A percentile compares a stretch with the other conserved stretches of the same genome.
These are phyloP conservation scores for Colletotrichum endophyticum DNA, from an alignment of 2,329 filamentous ascomycete genomes.

Conservation along the genomic window DNA sequence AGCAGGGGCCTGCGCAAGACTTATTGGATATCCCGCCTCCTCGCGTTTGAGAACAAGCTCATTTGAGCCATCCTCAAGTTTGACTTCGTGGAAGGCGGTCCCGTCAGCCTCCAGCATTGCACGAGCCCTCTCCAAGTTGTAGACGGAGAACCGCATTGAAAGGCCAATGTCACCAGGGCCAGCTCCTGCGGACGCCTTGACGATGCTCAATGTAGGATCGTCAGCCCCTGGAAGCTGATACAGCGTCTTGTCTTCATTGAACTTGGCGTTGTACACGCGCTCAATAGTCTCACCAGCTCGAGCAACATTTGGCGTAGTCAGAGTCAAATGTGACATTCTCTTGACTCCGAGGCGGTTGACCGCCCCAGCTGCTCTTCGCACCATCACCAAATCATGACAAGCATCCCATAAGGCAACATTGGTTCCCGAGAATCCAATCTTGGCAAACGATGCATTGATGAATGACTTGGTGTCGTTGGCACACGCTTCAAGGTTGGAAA, in stretches of 20 bases:
- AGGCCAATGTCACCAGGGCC: neutral
- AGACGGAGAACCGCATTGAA: neutral
- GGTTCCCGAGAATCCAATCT: neutral
- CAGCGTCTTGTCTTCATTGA: neutral
- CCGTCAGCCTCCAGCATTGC: neutral
- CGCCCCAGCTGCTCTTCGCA: neutral
- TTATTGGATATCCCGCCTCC: neutral
- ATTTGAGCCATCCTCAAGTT: neutral
- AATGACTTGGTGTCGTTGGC: neutral
- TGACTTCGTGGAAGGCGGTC: neutral
- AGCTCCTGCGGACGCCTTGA: too few relatives aligned
- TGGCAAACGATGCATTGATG: neutral
- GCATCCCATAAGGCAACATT: neutral
- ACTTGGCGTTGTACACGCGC: neutral
- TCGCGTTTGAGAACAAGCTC: neutral
- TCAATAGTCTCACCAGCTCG: neutral
- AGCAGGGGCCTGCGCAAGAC: neutral
- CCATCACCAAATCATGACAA: neutral
- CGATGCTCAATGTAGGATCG: neutral
- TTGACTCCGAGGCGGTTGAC: neutral
- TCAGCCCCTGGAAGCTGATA: neutral
- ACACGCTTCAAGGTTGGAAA: neutral
- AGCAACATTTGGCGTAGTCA: neutral
- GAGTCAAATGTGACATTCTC: neutral
- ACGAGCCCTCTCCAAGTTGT: neutral